Base-by-base conservation (phyloP, 2,329 filamentous ascomycete species). In the Monilinia polystroma region DNA sequence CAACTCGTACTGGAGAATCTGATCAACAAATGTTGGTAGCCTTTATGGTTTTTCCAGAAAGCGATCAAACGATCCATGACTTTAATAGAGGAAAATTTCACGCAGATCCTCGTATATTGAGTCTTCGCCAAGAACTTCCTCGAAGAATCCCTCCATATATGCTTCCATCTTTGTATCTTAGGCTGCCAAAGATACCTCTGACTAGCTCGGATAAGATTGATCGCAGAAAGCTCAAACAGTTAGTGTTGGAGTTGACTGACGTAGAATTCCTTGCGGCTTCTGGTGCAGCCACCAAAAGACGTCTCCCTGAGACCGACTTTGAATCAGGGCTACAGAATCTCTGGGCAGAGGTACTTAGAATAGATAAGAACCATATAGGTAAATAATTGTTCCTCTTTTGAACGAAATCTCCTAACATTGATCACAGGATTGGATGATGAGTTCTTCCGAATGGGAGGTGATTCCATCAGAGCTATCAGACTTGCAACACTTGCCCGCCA, bases 401-500 rank as follows among this genome's bases (percentile, higher is more conserved):
- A 51, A n/a, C 11, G 3, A 23, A 51, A 11, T 23, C 26, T 23
- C 20, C 47, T 51, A 51, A 51, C 18, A 18, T 51, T 4, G 8
- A 51, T 23, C 20, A 4, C 20, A 51, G 67, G 67, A 29, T 32
- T 55, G 23, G 55, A 71, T 49, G 76, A 77, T 55, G 79, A 76
- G 67, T 81, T 81, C 73, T 78, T 78, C 68, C 68, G 68, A 6
- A 69, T 78, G 0, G 76, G 76, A 20, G 77, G 77, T 10, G 75
- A 77, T 59, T 77, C 76, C 0, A 66, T 78, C 0, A 58, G 66
- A 18, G 74, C 76, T 1, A 80, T 79, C 73, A 80, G 79, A 54
- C 69, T 84, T 6, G 81, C 84, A 0, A 78, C 81, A 38, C 75
- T 29, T 29, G 66, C 70, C 32, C 66, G 71, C 43, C 26, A 32